These are phyloP conservation scores for Pichia kluyveri DNA, from an alignment of 805 yeast genomes.

Conservation along the genomic window DNA sequence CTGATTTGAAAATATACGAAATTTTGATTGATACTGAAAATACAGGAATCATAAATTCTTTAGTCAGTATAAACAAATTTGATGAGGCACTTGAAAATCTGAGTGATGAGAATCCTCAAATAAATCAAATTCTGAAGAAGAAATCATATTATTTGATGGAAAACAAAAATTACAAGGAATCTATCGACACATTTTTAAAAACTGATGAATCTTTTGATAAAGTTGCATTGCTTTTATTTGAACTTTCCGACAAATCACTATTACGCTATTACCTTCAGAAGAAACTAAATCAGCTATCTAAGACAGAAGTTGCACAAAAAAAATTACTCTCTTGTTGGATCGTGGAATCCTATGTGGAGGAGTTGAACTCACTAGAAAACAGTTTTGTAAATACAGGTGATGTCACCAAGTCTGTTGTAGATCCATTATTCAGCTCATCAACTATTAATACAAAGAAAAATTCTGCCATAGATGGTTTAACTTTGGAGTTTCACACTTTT, in stretches of 20 bases:
- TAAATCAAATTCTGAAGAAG: constrained; percentile 39
- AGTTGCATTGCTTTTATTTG: constrained; percentile 49
- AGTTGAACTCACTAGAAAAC: constrained; percentile 34
- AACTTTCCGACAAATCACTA: constrained; percentile 32
- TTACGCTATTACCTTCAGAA: constrained; percentile 36
- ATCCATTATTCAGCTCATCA: too few relatives aligned
- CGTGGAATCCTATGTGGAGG: constrained; percentile 46
- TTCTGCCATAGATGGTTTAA: background rate
- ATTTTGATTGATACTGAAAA: constrained; percentile 61
- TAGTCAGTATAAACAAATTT: constrained; percentile 43
- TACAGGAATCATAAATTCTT: constrained; percentile 62
- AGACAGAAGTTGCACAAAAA: constrained; percentile 32
- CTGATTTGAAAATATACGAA: constrained; percentile 57
- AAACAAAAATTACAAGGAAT: constrained; percentile 22
- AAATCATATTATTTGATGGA: constrained; percentile 44
- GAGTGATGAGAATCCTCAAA: constrained; percentile 16
- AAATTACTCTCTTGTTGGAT: constrained; percentile 58
- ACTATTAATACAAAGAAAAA: too few relatives aligned
- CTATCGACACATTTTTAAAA: constrained; percentile 52
- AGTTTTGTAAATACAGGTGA: background rate
- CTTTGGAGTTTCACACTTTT: constrained; percentile 37
- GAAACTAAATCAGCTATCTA: constrained; percentile 30
- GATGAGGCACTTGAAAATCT: constrained; percentile 50
- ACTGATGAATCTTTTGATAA: constrained; percentile 64
- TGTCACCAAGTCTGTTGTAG: too few relatives aligned